phyloP scores from a whole-genome alignment of 2,329 filamentous ascomycete genomes.

The Myriosclerotinia duriaeana region DNA sequence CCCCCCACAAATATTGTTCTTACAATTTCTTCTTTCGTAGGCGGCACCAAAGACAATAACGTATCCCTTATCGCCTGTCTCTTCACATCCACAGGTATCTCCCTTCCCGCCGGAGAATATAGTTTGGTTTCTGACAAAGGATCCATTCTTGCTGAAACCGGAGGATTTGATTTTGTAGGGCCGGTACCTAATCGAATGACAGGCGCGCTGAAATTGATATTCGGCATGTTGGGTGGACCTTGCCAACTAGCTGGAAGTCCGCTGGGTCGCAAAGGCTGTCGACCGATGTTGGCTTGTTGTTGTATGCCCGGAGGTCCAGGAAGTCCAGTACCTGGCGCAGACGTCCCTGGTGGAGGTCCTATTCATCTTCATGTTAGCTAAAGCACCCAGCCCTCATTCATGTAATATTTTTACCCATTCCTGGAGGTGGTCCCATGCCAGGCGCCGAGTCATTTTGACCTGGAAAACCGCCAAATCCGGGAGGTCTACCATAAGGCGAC shows the following conservation, averaged over 20 bases:
- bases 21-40: constrained; percentile 85
- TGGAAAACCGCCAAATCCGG: constrained; percentile 70
- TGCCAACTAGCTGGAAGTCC: constrained; percentile 82
- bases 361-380: constrained; percentile 30
- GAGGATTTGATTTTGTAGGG: constrained; percentile 58
- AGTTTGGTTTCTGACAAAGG: constrained; percentile 44
- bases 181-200: constrained; percentile 90
- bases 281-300: constrained; percentile 64
- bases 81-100: constrained; percentile 61
- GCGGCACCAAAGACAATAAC: constrained; percentile 72
- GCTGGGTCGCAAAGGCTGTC: constrained; percentile 76
- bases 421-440: constrained; percentile 75
- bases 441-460: constrained; percentile 56
- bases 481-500: constrained; percentile 66
- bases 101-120: constrained; percentile 29
- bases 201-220: constrained; percentile 97
- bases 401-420: constrained; percentile 62
- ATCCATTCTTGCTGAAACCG: constrained; percentile 42
- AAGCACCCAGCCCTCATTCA: constrained; percentile 16
- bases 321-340: constrained; percentile 72
- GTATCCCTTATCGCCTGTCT: constrained; percentile 66
- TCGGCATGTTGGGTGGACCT: constrained; percentile 86
- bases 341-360: constrained; percentile 79
- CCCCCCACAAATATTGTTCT: constrained; percentile 88
- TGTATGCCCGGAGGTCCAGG: constrained; percentile 71